Evolutionary conservation across 208 protist species (phyloP), one percentile per base, ranked within the genome.

Genomic region (Porcisia deanei): DNA sequence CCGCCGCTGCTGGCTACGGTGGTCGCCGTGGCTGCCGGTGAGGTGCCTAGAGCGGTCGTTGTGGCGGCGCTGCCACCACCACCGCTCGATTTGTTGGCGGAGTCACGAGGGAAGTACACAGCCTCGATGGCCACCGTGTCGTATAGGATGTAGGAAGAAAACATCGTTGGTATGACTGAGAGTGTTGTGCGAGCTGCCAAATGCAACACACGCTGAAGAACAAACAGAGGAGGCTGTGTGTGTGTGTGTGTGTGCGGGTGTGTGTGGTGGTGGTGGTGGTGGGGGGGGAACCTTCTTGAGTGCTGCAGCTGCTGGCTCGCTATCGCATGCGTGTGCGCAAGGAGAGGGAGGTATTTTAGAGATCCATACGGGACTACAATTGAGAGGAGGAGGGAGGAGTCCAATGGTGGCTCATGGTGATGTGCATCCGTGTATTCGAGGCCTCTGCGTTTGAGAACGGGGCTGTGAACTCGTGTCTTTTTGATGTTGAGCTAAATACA

Each of bases 61-160:
- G 22, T 9, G 14, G 73, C 73, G 37, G 49, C 53, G n/a, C n/a
- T 45, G 7, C 47, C 16, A 45, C 43, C 41, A 20, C 3, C 41
- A 7, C 43, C 25, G 53, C 10, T 52, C 47, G 47, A 30, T 22
- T 70, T 53, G 18, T 49, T 55, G 10, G 68, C 1, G 58, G 59
- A 73, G 53, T 71, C 16, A 22, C 73, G 45, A 25, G 88, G 89
- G 64, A 93, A 92, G 78, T 96, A 96, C 54, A 94, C 92, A 0
- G 92, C 90, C 74, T 96, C 89, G 53, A 96, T 85, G 63, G 93
- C 92, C 1, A 96, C 83, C 18, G 86, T 81, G 73, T 96, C 92
- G 59, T 87, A 85, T n/a, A 92, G 75, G 20, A 91, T 61, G 75
- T 92, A 93, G 30, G 85, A 81, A 55, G 82, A 85, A 67, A 94